phyloP scores from a whole-genome alignment of 2,329 filamentous ascomycete genomes.

The Hymenoscyphus repandus region DNA sequence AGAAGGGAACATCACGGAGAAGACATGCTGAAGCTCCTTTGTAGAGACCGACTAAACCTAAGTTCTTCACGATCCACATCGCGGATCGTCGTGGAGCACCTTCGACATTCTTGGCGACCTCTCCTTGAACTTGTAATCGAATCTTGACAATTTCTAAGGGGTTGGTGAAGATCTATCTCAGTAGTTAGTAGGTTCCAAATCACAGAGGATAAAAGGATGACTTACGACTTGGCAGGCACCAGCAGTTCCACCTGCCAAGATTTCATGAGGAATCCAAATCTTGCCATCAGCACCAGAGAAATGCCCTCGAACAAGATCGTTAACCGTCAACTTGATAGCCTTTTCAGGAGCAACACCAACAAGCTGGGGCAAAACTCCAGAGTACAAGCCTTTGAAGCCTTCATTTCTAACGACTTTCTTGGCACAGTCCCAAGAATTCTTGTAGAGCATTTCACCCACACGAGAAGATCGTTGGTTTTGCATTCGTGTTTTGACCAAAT shows the following conservation, averaged over 20 bases:
- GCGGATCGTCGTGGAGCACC: conserved; percentile 82
- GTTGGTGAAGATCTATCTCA: conserved; percentile 80
- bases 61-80: conserved; percentile 95
- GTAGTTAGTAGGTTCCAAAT: background rate
- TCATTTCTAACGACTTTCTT: conserved; percentile 91
- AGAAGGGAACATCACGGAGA: conserved; percentile 94
- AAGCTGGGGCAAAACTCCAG: conserved; percentile 88
- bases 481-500: conserved; percentile 96
- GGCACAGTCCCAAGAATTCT: conserved; percentile 95
- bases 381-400: conserved; percentile 84
- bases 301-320: conserved; percentile 78
- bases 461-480: conserved; percentile 87
- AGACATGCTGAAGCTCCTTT: conserved; percentile 94
- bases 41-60: conserved; percentile 91
- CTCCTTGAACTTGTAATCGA: conserved; percentile 92
- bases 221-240: conserved; percentile 94
- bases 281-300: conserved; percentile 70
- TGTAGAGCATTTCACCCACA: conserved; percentile 85
- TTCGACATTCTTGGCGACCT: conserved; percentile 82
- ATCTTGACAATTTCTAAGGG: conserved; percentile 99
- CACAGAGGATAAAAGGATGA: conserved; percentile 27
- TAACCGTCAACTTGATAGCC: conserved; percentile 98
- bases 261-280: conserved; percentile 67
- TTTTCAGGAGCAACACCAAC: conserved; percentile 99
- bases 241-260: conserved; percentile 82